These are phyloP conservation scores for Colletotrichum sidae DNA, from an alignment of 2,329 filamentous ascomycete species.

Conservation along the genomic window DNA sequence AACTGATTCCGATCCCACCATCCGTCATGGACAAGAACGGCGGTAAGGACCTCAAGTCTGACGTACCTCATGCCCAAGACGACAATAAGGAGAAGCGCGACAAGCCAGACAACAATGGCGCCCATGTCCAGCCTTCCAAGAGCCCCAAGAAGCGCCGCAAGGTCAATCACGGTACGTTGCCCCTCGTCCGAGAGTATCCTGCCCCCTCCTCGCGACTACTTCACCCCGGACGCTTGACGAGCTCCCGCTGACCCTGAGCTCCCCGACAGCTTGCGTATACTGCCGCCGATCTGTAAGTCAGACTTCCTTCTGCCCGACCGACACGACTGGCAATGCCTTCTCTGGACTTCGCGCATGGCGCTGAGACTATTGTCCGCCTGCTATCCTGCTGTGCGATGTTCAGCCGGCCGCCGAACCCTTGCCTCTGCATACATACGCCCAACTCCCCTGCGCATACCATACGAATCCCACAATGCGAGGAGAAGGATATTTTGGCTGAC, in stretches of 20 bases:
- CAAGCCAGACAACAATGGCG: constrained; percentile 45
- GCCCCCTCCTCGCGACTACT: constrained; percentile 32
- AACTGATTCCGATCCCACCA: constrained; percentile 43
- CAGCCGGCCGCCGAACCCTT: constrained; percentile 28
- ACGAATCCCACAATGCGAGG: constrained; percentile 22
- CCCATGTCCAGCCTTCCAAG: constrained; percentile 49
- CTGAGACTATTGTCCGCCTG: constrained; percentile 20
- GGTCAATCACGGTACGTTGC: constrained; percentile 84
- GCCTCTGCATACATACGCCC: constrained; percentile 16
- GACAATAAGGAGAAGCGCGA: constrained; percentile 42
- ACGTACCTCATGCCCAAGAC: constrained; percentile 44
- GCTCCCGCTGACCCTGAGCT: constrained; percentile 43
- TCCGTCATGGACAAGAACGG: constrained; percentile 49
- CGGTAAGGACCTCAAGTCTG: constrained; percentile 53
- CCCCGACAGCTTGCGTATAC: constrained; percentile 82
- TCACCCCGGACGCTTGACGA: constrained; percentile 39
- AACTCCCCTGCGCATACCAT: constrained; percentile 12
- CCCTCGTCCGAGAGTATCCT: constrained; percentile 40
- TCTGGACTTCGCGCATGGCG: constrained; percentile 16
- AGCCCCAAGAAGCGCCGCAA: constrained; percentile 88
- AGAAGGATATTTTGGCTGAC: constrained; percentile 55
- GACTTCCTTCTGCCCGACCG: constrained; percentile 41
- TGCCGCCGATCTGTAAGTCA: constrained; percentile 89
- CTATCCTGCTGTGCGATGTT: constrained; percentile 30
- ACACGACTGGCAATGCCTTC: constrained; percentile 41